Base-by-base conservation (phyloP, 108 stramenopile species). In the Fragilariopsis cylindrus region DNA sequence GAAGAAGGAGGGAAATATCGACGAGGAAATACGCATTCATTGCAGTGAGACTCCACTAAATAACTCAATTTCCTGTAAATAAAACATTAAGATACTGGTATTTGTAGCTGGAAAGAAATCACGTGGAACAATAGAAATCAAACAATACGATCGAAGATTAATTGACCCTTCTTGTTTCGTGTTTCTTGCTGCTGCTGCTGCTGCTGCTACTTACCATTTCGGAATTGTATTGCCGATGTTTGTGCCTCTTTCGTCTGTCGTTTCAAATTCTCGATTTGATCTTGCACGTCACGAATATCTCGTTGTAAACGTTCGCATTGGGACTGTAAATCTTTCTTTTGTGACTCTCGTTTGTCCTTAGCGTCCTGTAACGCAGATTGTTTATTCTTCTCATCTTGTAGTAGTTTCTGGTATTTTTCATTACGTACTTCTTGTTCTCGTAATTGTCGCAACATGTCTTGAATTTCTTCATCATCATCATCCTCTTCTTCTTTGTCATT, bases 381-480 rank as follows among this genome's bases (percentile, higher is more conserved):
- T 7, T 7, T 41, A 21, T 45, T 3, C 4, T 8, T 30, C 13
- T 43, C 42, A 5, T 63, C 42, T 8, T 7, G 13, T 40, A 7
- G 40, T 30, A 15, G 43, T 3, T 9, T 7, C 4, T 40, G 42
- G 62, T 43, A n/a, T 11, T 44, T 45, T 40, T 63, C 15, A 40
- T 7, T 63, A 4, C 2, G 11, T 45, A 45, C 62, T 7, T 41
- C 45, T 63, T 63, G 62, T 6, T 9, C n/a, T 5, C 4, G 7
- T 13, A 63, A 44, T 15, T 63, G 62, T 13, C n/a, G 40, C 9
- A 63, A 15, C 62, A 63, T 15, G 6, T 43, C 62, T 12, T 45
- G 62, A 41, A 63, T 5, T 63, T 63, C 62, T 47, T 63, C 62
- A n/a, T 45, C 42, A 40, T n/a, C 42, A 3, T 63, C 62, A 40